Base-by-base conservation (phyloP, 768 basidiomycete genomes). In the Tylopilus subfusipes region DNA sequence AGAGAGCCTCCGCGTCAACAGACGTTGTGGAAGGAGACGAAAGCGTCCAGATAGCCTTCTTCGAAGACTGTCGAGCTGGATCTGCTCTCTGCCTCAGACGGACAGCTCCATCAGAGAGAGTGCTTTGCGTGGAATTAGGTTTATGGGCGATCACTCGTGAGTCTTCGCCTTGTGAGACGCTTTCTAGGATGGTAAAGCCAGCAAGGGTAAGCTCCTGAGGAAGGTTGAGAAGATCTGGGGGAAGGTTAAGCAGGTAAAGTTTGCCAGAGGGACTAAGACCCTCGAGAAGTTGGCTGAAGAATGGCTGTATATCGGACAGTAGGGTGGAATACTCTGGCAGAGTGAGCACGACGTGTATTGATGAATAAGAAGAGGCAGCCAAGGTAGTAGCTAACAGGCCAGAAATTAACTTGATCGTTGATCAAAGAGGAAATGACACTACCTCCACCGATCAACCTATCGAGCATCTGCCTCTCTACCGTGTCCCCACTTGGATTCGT, bases 41-140 rank as follows among this genome's bases (percentile, higher is more conserved):
- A 30, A 95, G 76, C 0, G 91, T 78, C 95, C 95, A 97, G 33
- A 98, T 77, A 0, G 91, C 90, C 58, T 93, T 88, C 73, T 94
- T 96, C 45, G 86, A 82, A 10, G 88, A 85, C 55, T 83, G 76
- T 61, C 85, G 84, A 3, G 77, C 73, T 10, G 76, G 66, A 58
- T 80, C 75, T 51, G 76, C 76, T 60, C 76, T 82, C 50, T 75
- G 80, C 22, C 79, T 78, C 42, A 85, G 79, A 25, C 79, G 76
- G 6, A 82, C 68, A 6, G 78, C 62, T 22, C 54, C 68, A 25
- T 50, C 50, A 11, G 56, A 43, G 13, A 42, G 30, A 0, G 29
- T 27, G n/a, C 79, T 71, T 22, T 25, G 30, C 3, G 81, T 60
- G 55, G 79, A 74, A 24, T 75, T 76, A 39, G 87, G 85, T 73